Conservation (phyloP, 225 moss, liverwort and hornwort genomes). For the Anthoceros angustus region DNA sequence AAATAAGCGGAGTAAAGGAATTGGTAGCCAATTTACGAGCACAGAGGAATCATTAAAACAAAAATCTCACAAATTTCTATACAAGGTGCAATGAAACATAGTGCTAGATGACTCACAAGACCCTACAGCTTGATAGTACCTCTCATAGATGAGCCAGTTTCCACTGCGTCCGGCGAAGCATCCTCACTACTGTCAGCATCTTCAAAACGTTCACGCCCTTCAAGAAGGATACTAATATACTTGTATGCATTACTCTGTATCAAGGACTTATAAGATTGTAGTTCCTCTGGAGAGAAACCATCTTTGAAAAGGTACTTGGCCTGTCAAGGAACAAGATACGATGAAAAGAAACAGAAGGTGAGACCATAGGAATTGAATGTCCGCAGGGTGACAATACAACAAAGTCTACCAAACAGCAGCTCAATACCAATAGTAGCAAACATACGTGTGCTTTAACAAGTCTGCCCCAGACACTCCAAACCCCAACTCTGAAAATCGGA, state of each 20-base stretch:
- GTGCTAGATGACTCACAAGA: too few species aligned
- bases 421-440: too few species aligned
- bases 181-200: slow-evolving; percentile 32
- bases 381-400: not conserved
- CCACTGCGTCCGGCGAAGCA: not conserved
- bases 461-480: not conserved
- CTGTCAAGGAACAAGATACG: slow-evolving; percentile 16
- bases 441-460: not conserved
- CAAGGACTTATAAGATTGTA: slow-evolving; percentile 47
- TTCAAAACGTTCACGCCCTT: slow-evolving; percentile 91
- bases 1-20: not conserved
- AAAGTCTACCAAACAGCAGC: not conserved
- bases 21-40: not conserved
- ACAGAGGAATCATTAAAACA: too few species aligned
- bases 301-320: slow-evolving; percentile 78
- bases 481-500: not conserved
- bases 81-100: too few species aligned
- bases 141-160: not conserved
- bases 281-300: slow-evolving; percentile 62
- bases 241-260: slow-evolving; percentile 66
- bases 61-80: too few species aligned
- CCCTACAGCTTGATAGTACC: not conserved
- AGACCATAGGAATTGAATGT: not conserved
- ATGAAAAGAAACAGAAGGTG: not conserved
- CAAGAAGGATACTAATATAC: slow-evolving; percentile 61